Base-by-base conservation (phyloP, 2,329 filamentous ascomycete species). In the Lizonia empirigonia region DNA sequence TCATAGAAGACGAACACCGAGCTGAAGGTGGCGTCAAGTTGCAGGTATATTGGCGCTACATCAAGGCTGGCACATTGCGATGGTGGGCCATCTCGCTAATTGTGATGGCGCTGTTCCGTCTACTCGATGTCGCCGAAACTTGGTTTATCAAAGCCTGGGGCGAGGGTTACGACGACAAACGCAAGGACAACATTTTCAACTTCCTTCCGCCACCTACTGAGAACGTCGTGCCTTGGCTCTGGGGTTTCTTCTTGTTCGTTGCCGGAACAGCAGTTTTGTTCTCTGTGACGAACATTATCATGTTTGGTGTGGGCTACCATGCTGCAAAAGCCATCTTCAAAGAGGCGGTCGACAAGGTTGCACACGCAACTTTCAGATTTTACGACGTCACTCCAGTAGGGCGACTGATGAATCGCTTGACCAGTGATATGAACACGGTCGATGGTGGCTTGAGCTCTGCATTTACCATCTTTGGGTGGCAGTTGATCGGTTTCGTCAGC, bases 121-220 rank as follows among this genome's bases (percentile, higher is more conserved):
- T 85, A 10, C 75, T 83, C 15, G 82, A 86, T 29, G 78, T 95
- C 30, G 80, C 80, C 1, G 83, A 90, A 63, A 86, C 84, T 1
- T 93, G 90, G 82, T 92, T 94, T 35, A 79, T 96, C 45, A 95
- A 96, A 68, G 82, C 87, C 20, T 96, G 91, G 91, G 90, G 89
- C 23, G 89, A 95, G 67, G 85, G 85, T 6, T 93, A 92, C 69
- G 76, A 78, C 27, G 30, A 57, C 54, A 68, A 53, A 38, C 41
- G 48, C 47, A 67, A 46, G 18, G 60, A 47, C 63, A 65, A 67
- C 5, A 50, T 71, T 6, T 73, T 70, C 44, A 58, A 80, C 33
- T 74, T 75, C 7, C 75, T 92, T 0, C 91, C 91, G 0, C 77
- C 83, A 7, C 90, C 91, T 0, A 78, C 81, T 1, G 76, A 80